phyloP scores from a whole-genome alignment of 257 asterid genomes.

The Solanum sparsipilum region DNA sequence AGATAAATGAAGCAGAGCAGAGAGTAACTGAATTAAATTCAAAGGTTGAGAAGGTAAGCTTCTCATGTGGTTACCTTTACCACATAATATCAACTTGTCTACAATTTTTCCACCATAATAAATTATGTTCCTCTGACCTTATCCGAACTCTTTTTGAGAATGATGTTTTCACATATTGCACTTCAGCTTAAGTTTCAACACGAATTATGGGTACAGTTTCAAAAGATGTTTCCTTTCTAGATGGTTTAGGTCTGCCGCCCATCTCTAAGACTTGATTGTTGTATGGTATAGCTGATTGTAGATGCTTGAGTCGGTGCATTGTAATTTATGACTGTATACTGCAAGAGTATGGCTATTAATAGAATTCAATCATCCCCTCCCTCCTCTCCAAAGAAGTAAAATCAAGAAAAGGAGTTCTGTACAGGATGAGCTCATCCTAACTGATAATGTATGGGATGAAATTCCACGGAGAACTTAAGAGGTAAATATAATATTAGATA shows the following conservation, averaged over 20 bases:
- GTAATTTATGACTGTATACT: background rate
- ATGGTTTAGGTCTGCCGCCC: background rate
- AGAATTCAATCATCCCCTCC: background rate
- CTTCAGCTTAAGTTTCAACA: background rate
- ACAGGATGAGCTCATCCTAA: background rate
- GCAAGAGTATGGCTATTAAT: background rate
- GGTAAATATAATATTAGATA: background rate
- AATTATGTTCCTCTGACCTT: background rate
- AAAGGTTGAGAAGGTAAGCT: background rate
- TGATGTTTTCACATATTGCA: background rate
- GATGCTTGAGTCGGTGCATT: background rate
- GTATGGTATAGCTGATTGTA: background rate
- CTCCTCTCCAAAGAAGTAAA: background rate
- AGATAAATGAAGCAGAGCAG: slow-evolving; percentile 46
- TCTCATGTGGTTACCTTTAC: background rate
- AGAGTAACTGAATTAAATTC: slow-evolving; percentile 38
- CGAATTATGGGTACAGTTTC: background rate
- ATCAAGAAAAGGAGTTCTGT: background rate
- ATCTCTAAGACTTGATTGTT: background rate
- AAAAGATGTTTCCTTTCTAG: background rate
- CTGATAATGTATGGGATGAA: background rate
- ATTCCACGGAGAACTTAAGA: background rate
- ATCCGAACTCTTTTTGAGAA: background rate
- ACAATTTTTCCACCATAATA: background rate
- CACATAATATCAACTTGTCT: background rate